Conservation (phyloP, 192 early-diverging fungal species). For the Diversispora epigaea region DNA sequence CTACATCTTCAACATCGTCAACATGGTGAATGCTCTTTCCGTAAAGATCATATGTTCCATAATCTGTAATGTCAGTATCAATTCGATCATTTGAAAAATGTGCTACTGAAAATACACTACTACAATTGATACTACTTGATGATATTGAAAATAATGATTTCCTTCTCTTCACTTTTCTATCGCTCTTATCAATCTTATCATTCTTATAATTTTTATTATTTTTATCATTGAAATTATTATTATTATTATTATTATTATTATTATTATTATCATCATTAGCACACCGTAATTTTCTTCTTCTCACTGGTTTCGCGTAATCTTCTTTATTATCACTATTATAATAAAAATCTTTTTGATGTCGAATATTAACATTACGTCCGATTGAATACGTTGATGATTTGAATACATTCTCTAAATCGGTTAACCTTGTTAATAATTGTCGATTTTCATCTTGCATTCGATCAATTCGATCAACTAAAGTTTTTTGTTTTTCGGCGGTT, state of each 20-base stretch:
- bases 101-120: not conserved
- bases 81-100: not conserved
- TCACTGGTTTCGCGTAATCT: not conserved
- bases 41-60: not conserved
- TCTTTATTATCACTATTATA: constrained; percentile 18
- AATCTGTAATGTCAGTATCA: constrained; percentile 17
- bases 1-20: not conserved
- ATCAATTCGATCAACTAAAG: constrained; percentile 18
- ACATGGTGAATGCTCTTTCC: not conserved
- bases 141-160: not conserved
- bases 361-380: not conserved
- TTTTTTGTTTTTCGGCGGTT: not conserved
- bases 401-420: constrained; percentile 13
- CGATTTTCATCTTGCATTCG: constrained; percentile 31
- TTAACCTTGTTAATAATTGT: constrained; percentile 19
- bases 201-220: not conserved
- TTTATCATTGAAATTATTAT: too few species aligned
- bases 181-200: not conserved
- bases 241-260: constrained; percentile 4
- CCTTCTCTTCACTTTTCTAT: not conserved
- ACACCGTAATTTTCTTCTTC: not conserved
- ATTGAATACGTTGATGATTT: not conserved
- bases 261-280: too few species aligned
- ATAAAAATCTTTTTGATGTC: not conserved
- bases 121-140: not conserved